A percentile compares a stretch with the other conserved stretches of the same genome.
phyloP scores from a whole-genome alignment of 495 filamentous ascomycete species.

The Lasiosphaeria hispida region DNA sequence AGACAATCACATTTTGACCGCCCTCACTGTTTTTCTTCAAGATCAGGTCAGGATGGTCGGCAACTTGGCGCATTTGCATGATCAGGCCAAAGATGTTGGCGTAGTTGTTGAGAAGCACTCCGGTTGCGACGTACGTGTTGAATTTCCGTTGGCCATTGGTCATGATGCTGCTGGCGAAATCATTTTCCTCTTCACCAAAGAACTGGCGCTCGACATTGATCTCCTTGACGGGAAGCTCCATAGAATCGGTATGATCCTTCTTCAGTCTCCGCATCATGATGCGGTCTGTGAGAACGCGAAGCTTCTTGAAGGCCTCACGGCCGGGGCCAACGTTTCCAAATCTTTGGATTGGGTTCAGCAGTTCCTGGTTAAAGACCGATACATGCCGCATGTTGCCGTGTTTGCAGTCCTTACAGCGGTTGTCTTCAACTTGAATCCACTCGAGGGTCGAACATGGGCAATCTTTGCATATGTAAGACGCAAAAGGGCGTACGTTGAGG shows the following conservation, averaged over 20 bases:
- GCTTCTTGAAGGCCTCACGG: constrained; percentile 68
- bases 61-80: constrained; percentile 96
- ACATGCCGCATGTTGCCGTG: constrained; percentile 78
- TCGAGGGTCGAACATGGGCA: constrained; percentile 79
- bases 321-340: constrained; percentile 53
- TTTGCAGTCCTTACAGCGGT: constrained; percentile 63
- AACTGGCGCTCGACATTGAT: constrained; percentile 89
- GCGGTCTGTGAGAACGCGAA: constrained; percentile 79
- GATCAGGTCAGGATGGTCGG: constrained; percentile 92
- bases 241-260: constrained; percentile 81
- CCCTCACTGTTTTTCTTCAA: constrained; percentile 80
- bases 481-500: constrained; percentile 80
- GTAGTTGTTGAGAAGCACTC: constrained; percentile 95
- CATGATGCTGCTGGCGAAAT: constrained; percentile 96
- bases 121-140: constrained; percentile 90
- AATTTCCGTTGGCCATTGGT: constrained; percentile 80
- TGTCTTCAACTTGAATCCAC: constrained; percentile 71
- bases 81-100: constrained; percentile 86
- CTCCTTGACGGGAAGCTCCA: constrained; percentile 95
- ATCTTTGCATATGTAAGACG: constrained; percentile 85
- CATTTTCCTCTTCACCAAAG: constrained; percentile 91
- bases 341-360: constrained; percentile 75
- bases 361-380: constrained; percentile 92
- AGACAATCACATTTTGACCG: constrained; percentile 88
- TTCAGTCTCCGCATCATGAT: constrained; percentile 96